Conservation (phyloP, 2,329 filamentous ascomycete genomes). For the Calycina marina region DNA sequence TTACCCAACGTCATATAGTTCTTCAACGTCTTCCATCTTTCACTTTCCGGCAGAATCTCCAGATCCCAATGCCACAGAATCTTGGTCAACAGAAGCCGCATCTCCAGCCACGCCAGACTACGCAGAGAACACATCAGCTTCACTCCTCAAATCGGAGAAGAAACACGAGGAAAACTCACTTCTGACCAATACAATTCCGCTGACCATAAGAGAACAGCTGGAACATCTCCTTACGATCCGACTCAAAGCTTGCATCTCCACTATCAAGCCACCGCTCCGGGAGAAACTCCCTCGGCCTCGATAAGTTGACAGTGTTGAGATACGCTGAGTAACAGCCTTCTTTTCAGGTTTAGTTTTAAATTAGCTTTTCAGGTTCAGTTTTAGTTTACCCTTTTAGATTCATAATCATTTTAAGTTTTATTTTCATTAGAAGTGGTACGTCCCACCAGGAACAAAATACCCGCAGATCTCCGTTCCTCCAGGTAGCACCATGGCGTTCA, state of each 20-base stretch:
- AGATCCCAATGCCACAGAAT: constrained; percentile 13
- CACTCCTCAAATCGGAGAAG: constrained; percentile 1
- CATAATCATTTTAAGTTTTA: too few relatives aligned
- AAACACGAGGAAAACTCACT: constrained; percentile 1
- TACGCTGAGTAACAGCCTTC: too few relatives aligned
- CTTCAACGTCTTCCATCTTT: constrained; percentile 9
- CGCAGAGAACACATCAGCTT: neutral
- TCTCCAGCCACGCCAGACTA: constrained; percentile 12
- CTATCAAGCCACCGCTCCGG: constrained; percentile 33
- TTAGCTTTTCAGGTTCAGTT: too few relatives aligned
- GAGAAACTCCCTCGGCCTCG: too few relatives aligned
- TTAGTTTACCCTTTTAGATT: too few relatives aligned
- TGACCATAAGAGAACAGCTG: constrained; percentile 10
- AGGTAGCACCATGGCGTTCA: too few relatives aligned
- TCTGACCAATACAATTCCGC: constrained; percentile 10
- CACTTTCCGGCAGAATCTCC: constrained; percentile 4
- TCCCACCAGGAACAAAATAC: too few relatives aligned
- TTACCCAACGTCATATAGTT: constrained; percentile 11
- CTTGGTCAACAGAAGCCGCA: constrained; percentile 9
- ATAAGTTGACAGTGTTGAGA: too few relatives aligned
- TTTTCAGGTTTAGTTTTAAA: too few relatives aligned
- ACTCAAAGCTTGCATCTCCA: constrained; percentile 25
- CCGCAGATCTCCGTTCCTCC: too few relatives aligned
- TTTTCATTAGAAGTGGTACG: too few relatives aligned
- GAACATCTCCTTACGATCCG: constrained; percentile 23